Evolutionary conservation across 768 basidiomycete species (phyloP), one percentile per base, ranked within the genome.

Genomic region (Hemileccinum rubropunctum): DNA sequence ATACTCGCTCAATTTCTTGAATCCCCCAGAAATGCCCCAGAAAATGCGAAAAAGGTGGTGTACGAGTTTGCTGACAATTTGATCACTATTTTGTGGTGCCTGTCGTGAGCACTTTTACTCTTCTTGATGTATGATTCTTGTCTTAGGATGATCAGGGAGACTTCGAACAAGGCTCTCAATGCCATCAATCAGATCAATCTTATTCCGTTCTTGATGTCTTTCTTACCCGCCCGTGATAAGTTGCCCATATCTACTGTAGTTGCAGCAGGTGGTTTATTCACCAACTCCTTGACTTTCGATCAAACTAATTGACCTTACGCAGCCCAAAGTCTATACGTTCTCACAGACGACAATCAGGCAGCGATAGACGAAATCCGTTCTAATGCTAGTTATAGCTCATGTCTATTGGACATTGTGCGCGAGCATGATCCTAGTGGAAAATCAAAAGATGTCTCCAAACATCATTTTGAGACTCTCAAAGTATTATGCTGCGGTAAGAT

Each of bases 321-420:
- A 93, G 93, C 91, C 0, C 95, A 98, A 63, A 92, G 92, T 60
- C 72, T 97, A 15, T 97, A 95, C 66, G 90, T 95, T 52, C 73
- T 98, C 23, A 91, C 92, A 2, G 92, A 95, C 64, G 95, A 97
- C 62, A 98, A 97, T 54, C 73, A 70, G n/a, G 79, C 85, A 15
- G 82, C 84, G 27, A 82, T 85, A 45, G 65, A 79, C n/a, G 82
- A 84, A 47, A 63, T 95, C 17, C 76, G 82, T 18, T 66, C 76
- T 23, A 75, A 87, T 62, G 77, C 77, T 13, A 72, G 75, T 2
- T 87, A 87, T 59, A 73, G 81, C 43, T 72, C 82, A 6, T 85
- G 81, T 60, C 76, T 94, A 5, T 66, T 90, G 44, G 77, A 81
- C 5, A 81, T 90, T 23, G 76, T 80, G 21, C 79, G 68, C 28